phyloP scores from a whole-genome alignment of 2,329 filamentous ascomycete species.

The Zymoseptoria tritici region DNA sequence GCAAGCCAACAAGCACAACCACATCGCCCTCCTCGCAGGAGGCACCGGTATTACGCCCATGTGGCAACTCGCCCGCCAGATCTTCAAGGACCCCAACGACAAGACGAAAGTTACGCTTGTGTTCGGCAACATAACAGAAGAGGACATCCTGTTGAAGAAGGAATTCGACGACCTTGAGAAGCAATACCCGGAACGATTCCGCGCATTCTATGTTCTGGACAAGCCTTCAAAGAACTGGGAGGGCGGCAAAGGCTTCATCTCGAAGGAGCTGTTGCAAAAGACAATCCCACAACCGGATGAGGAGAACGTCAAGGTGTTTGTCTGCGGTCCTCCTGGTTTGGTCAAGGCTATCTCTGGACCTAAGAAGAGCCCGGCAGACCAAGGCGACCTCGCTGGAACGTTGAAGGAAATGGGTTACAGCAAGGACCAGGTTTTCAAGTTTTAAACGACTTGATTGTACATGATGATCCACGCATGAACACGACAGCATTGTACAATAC shows the following conservation, averaged over 20 bases:
- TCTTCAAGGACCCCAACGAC: constrained; percentile 94
- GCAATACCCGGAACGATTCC: constrained; percentile 89
- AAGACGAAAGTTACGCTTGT: constrained; percentile 96
- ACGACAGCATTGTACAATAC: constrained; percentile 8
- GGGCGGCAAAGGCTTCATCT: constrained; percentile 72
- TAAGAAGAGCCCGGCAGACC: constrained; percentile 89
- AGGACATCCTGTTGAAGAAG: constrained; percentile 84
- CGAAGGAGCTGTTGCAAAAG: constrained; percentile 87
- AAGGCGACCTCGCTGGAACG: constrained; percentile 78
- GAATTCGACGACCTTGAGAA: constrained; percentile 86
- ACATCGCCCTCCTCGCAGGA: constrained; percentile 81
- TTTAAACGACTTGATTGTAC: constrained; percentile 46
- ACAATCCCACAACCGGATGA: constrained; percentile 87
- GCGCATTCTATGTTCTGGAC: constrained; percentile 88
- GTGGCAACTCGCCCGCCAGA: constrained; percentile 86
- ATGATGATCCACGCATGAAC: neutral
- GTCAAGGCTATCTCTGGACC: constrained; percentile 86
- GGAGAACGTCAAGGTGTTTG: constrained; percentile 91
- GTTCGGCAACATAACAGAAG: constrained; percentile 81
- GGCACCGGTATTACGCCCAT: constrained; percentile 96
- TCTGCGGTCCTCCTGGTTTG: constrained; percentile 85
- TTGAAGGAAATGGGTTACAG: constrained; percentile 77
- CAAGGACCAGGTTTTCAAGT: constrained; percentile 95
- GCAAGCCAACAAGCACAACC: constrained; percentile 83
- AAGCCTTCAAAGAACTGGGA: constrained; percentile 72